A percentile compares a stretch with the other conserved stretches of the same genome.
phyloP scores from a whole-genome alignment of 2,329 filamentous ascomycete species.

The Colletotrichum plurivorum region DNA sequence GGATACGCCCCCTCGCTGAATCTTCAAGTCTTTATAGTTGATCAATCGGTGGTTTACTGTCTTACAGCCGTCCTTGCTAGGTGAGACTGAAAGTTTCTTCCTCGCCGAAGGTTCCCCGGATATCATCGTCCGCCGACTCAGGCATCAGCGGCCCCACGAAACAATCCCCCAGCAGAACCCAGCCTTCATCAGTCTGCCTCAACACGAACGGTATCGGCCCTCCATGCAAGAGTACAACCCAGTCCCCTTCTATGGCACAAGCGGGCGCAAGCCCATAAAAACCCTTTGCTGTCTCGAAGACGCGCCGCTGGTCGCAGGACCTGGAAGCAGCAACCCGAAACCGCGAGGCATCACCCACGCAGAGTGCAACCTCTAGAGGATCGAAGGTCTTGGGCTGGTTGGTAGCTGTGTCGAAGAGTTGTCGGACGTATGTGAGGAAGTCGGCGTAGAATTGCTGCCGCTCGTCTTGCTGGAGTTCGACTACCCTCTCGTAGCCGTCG shows the following conservation, averaged over 20 bases:
- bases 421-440: constrained; percentile 4
- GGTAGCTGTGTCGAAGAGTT: not conserved
- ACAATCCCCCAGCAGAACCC: constrained; percentile 16
- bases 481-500: constrained; percentile 10
- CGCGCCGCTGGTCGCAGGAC: constrained; percentile 16
- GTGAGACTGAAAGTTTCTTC: constrained; percentile 14
- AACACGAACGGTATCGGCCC: constrained; percentile 10
- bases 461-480: not conserved
- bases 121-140: not conserved
- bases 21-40: too few species aligned
- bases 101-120: not conserved
- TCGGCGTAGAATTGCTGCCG: constrained; percentile 14
- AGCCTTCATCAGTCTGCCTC: not conserved
- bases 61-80: too few species aligned
- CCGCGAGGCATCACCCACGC: not conserved
- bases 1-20: too few species aligned
- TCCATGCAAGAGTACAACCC: constrained; percentile 4
- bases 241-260: constrained; percentile 11
- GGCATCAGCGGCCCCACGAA: constrained; percentile 25
- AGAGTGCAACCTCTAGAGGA: constrained; percentile 6
- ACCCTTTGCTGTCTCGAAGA: constrained; percentile 9
- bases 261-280: constrained; percentile 22
- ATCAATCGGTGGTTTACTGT: too few species aligned
- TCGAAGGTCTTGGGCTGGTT: not conserved
- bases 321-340: constrained; percentile 15